Evolutionary conservation across 805 yeast species (phyloP), one percentile per base, ranked within the genome.

Genomic region (Metschnikowia baotianmanensis): DNA sequence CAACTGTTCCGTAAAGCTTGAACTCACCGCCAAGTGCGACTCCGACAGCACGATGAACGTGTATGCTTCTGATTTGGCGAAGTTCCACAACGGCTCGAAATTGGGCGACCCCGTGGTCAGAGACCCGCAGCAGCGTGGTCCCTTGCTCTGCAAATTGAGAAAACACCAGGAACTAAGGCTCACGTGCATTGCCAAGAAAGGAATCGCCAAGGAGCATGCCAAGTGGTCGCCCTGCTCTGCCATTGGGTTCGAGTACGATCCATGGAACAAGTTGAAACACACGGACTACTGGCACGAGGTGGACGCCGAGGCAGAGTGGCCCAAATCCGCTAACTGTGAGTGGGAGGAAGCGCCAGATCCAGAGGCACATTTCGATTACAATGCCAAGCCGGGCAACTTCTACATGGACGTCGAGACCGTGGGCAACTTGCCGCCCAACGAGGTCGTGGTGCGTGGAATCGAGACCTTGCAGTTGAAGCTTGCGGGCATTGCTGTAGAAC

Each of bases 171-270:
- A 91, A 60, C 72, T 93, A 53, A 78, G 83, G 52, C 69, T 93
- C 45, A 82, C 83, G 52, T 93, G 99, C 67, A 84, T 93, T 48
- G 99, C 99, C 40, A 93, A 93, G 65, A 93, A 93, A 70, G 99
- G 98, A 31, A 89, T 89, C 44, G 86, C 96, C 36, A 90, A 90
- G 62, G 99, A 93, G 62, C 99, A 93, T 60, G 96, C 99, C 36
- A 93, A 93, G 59, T 93, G 99, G 99, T 83, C 93, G 6, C 97
- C 99, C 10, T 85, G 95, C 51, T 77, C 97, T 0, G 98, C 98
- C 17, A 78, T 91, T 40, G 97, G 95, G 15, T 91, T 91, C 56
- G 99, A 91, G 63, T 91, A 91, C 59, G 99, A 91, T 58, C 99
- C 99, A n/a, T 91, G 96, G 95, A 93, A 93, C 67, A 93, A 91